phyloP scores from a whole-genome alignment of 768 basidiomycete species.

The Lactifluus volemus region DNA sequence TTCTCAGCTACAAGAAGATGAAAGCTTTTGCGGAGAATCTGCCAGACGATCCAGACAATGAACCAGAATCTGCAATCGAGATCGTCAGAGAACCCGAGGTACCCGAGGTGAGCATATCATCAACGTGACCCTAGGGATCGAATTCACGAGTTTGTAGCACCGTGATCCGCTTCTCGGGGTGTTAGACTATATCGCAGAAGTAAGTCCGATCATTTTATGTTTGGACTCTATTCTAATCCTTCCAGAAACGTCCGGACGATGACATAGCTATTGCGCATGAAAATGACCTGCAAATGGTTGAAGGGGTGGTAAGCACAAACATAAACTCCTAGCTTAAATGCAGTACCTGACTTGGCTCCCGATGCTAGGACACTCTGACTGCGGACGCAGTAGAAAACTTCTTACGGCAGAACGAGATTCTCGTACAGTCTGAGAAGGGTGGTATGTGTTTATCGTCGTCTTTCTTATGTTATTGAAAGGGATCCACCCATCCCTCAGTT shows the following conservation, averaged over 20 bases:
- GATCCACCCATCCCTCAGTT: neutral
- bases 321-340: neutral
- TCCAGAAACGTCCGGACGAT: slow-evolving; percentile 3
- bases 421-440: slow-evolving; percentile 5
- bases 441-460: neutral
- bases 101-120: neutral
- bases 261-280: slow-evolving; percentile 18
- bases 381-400: slow-evolving; percentile 16
- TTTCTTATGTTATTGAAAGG: neutral
- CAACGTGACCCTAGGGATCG: no score
- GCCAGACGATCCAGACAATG: slow-evolving; percentile 5
- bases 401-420: slow-evolving; percentile 12
- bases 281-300: slow-evolving; percentile 8
- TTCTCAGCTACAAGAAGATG: slow-evolving; percentile 3
- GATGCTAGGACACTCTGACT: slow-evolving; percentile 6
- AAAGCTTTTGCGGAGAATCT: neutral
- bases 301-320: slow-evolving; percentile 6
- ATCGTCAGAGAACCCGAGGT: slow-evolving; percentile 6
- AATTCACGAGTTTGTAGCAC: neutral
- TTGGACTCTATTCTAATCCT: neutral
- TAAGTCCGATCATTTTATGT: neutral
- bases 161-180: slow-evolving; percentile 15
- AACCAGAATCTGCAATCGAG: slow-evolving; percentile 6
- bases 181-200: slow-evolving; percentile 9
- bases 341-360: neutral